phyloP scores from a whole-genome alignment of 805 yeast species.

The Kuraishia cidri region DNA sequence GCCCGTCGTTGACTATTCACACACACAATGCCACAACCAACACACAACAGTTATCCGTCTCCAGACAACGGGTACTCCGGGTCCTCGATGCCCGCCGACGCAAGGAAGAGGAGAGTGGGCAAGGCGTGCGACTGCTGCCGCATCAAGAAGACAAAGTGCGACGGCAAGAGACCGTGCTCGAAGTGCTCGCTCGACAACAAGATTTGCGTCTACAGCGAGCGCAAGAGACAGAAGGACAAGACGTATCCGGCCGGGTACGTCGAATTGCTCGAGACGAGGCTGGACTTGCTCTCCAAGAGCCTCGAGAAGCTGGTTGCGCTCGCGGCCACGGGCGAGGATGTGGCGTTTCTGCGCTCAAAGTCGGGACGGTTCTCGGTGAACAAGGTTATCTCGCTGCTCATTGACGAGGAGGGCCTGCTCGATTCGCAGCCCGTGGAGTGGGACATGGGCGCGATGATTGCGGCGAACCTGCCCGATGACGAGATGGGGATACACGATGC shows the following conservation, averaged over 20 bases:
- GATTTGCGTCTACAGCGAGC: conserved; percentile 50
- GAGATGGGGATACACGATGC: conserved; percentile 16
- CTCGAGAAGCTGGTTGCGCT: conserved; percentile 30
- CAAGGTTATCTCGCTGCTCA: conserved; percentile 32
- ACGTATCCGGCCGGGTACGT: conserved; percentile 52
- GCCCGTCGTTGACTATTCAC: no score
- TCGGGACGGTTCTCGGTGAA: conserved; percentile 29
- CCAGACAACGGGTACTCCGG: no score
- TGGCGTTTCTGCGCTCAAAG: conserved; percentile 3
- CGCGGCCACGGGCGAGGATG: conserved; percentile 8
- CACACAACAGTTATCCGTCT: no score
- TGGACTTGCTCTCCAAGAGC: conserved; percentile 41
- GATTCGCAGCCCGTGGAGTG: conserved; percentile 31
- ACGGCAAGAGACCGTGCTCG: conserved; percentile 53
- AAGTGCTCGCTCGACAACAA: conserved; percentile 47
- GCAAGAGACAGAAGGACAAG: conserved; percentile 44
- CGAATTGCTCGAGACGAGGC: conserved; percentile 50
- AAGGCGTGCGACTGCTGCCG: conserved; percentile 61
- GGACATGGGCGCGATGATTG: conserved; percentile 33
- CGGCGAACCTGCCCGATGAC: conserved; percentile 22
- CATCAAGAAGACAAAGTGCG: conserved; percentile 55
- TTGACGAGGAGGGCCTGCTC: conserved; percentile 27
- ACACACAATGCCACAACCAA: no score
- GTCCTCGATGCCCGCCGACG: conserved; percentile 1
- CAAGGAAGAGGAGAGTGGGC: conserved; percentile 43